Base-by-base conservation (phyloP, 768 basidiomycete species). In the Multifurca ochricompacta region DNA sequence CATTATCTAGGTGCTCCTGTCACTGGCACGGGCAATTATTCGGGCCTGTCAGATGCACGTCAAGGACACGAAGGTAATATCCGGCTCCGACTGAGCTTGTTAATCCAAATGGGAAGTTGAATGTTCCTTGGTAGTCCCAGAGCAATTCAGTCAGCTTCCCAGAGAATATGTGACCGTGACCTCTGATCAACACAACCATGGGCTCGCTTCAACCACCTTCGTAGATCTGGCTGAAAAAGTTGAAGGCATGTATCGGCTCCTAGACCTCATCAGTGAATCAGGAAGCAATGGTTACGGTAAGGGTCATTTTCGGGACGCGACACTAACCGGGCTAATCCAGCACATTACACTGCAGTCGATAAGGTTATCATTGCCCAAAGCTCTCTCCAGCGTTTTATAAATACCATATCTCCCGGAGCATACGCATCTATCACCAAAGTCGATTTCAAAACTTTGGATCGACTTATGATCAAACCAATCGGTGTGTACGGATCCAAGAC, bases 341-440 rank as follows among this genome's bases (percentile, higher is more conserved):
- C 11, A 32, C 9, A 48, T 25, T 9, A 14, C 54, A 48, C 18
- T 9, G 13, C 54, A 80, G 81, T 81, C 32, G 79, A 81, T 58
- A 82, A 83, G 60, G 73, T 83, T 30, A 76, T 83, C 65, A 82
- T 83, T 30, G 69, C 70, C 2, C 78, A 80, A 63, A 67, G 72
- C 3, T 74, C 77, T 2, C 66, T 83, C 10, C 66, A 68, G 56
- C 55, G 67, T 6, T 74, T 82, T 44, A 71, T 79, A 56, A 77
- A 82, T 50, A 63, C 61, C 16, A 40, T 81, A 6, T 69, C 60
- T 43, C 78, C 81, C 0, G 73, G 77, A 1, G 74, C 82, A 7
- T 82, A 80, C 57, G 51, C 59, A 1, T 77, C 78, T 0, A 66
- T 81, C 42, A 80, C 77, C 1, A 77, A 71, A 56, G 76, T 83